phyloP scores from a whole-genome alignment of 306 rosid genomes.

The Argentina anserina region DNA sequence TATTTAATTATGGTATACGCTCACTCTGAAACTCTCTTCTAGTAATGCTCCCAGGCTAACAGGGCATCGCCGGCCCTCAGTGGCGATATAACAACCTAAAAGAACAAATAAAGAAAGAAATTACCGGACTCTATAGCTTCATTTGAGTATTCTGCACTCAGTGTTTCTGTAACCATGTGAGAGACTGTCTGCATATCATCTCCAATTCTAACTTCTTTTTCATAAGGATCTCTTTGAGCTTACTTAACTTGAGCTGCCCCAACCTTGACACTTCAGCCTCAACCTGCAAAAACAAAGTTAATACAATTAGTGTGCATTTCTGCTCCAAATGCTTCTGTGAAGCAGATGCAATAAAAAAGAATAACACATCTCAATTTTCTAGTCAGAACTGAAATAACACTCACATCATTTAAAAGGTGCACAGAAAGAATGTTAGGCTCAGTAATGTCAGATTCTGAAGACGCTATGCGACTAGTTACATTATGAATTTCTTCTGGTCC shows the following conservation, averaged over 20 bases:
- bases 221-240: constrained; percentile 55
- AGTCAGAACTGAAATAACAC: constrained; percentile 11
- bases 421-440: constrained; percentile 58
- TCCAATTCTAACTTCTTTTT: constrained; percentile 62
- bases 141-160: constrained; percentile 29
- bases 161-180: constrained; percentile 41
- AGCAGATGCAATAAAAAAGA: background rate
- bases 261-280: constrained; percentile 68
- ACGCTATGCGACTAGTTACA: constrained; percentile 53
- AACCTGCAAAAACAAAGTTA: constrained; percentile 37
- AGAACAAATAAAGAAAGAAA: background rate
- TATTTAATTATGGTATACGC: background rate
- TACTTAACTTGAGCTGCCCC: constrained; percentile 61
- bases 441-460: constrained; percentile 54
- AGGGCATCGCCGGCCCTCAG: background rate
- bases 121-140: constrained; percentile 49
- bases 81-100: background rate
- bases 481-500: constrained; percentile 53
- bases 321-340: background rate
- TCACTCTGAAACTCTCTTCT: background rate
- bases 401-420: constrained; percentile 45
- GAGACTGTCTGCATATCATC: constrained; percentile 52
- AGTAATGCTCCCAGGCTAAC: background rate
- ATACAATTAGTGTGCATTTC: background rate
- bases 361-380: background rate